These are phyloP conservation scores for Aspergillus ibericus DNA, from an alignment of 2,329 filamentous ascomycete species.

Conservation along the genomic window DNA sequence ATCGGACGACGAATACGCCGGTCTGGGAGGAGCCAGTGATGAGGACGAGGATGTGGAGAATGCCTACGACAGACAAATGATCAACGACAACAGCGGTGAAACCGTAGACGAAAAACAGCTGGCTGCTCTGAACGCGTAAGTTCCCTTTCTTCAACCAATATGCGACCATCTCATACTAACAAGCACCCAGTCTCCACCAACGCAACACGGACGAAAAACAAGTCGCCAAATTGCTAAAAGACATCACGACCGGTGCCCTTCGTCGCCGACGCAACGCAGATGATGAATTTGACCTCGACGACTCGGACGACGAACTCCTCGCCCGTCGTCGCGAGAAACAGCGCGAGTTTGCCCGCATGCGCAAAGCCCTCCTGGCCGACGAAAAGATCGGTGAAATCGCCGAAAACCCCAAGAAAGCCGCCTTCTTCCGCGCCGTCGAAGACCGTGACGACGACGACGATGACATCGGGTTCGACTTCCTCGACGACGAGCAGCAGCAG, in stretches of 20 bases:
- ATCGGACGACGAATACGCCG: conserved; percentile 97
- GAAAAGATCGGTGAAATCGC: conserved; percentile 90
- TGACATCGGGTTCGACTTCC: conserved; percentile 70
- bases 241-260: conserved; percentile 85
- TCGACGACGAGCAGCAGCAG: conserved; percentile 47
- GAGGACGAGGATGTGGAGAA: conserved; percentile 78
- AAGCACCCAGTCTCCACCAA: conserved; percentile 66
- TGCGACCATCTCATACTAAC: conserved; percentile 15
- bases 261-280: conserved; percentile 73
- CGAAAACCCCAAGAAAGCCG: conserved; percentile 81
- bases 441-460: conserved; percentile 71
- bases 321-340: conserved; percentile 79
- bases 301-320: conserved; percentile 79
- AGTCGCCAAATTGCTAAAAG: conserved; percentile 87
- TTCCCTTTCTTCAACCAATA: conserved; percentile 25
- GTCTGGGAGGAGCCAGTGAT: conserved; percentile 83
- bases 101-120: conserved; percentile 77
- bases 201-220: conserved; percentile 80
- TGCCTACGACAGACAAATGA: conserved; percentile 80
- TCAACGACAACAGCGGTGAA: conserved; percentile 77
- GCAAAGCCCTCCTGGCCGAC: conserved; percentile 81
- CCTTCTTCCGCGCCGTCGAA: conserved; percentile 87
- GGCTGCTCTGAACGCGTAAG: conserved; percentile 86
- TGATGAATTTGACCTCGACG: conserved; percentile 79
- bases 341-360: conserved; percentile 86